Evolutionary conservation across 306 rosid genomes (phyloP).

Genomic region (Cucumis hystrix): DNA sequence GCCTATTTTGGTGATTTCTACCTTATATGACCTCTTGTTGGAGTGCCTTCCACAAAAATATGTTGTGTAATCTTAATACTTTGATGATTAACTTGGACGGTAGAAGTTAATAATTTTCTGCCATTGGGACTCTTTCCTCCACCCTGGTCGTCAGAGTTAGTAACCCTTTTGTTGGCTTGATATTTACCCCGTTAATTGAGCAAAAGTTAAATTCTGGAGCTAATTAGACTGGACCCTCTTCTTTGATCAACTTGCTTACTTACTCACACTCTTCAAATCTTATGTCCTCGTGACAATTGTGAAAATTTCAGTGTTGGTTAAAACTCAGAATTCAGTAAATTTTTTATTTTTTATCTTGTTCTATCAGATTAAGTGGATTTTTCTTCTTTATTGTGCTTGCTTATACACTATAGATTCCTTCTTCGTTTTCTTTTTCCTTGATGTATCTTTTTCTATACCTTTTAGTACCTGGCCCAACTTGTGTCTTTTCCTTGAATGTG

Average conservation of each 20-base stretch:
- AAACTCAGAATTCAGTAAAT: not conserved
- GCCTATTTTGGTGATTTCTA: not conserved
- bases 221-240: not conserved
- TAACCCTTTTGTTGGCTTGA: not conserved
- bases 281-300: not conserved
- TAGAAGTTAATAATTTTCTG: not conserved
- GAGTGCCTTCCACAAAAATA: not conserved
- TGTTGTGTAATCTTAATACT: not conserved
- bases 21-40: not conserved
- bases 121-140: not conserved
- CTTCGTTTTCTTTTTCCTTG: not conserved
- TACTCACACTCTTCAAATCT: not conserved
- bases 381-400: not conserved
- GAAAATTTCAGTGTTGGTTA: not conserved
- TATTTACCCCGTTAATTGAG: not conserved
- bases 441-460: not conserved
- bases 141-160: not conserved
- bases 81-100: not conserved
- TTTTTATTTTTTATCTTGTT: not conserved
- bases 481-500: not conserved
- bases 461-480: not conserved
- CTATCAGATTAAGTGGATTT: not conserved
- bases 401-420: not conserved
- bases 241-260: slow-evolving; percentile 1
- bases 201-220: not conserved